Conservation (phyloP, 2,329 filamentous ascomycete genomes). For the Microascus cirrosus region DNA sequence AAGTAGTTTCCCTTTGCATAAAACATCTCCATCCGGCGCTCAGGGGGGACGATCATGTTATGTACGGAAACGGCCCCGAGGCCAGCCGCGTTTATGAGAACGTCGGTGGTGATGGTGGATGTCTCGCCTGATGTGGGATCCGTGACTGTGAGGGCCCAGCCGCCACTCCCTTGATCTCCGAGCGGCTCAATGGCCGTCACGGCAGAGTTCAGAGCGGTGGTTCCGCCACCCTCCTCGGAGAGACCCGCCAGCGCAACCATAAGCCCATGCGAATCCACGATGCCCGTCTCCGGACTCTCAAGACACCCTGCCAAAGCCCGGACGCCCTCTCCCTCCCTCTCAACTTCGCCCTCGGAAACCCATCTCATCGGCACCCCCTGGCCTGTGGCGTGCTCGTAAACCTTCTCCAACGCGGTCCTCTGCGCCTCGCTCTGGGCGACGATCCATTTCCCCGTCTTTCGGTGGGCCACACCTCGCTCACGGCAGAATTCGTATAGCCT, state of each 20-base stretch:
- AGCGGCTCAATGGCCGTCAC: slow-evolving; percentile 51
- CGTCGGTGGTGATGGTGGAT: slow-evolving; percentile 58
- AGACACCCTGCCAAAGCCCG: slow-evolving; percentile 61
- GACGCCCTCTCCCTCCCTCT: slow-evolving; percentile 21
- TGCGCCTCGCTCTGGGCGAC: slow-evolving; percentile 73
- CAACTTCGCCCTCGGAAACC: slow-evolving; percentile 44
- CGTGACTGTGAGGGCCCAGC: slow-evolving; percentile 57
- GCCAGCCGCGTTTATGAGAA: slow-evolving; percentile 76
- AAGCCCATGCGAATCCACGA: slow-evolving; percentile 74
- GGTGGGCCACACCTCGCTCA: slow-evolving; percentile 54
- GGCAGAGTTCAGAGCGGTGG: slow-evolving; percentile 55
- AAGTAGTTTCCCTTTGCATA: slow-evolving; percentile 97
- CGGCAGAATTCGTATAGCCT: slow-evolving; percentile 72
- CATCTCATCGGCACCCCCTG: slow-evolving; percentile 61
- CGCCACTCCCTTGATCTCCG: slow-evolving; percentile 32
- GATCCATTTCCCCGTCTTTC: slow-evolving; percentile 84
- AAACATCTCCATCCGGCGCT: slow-evolving; percentile 48
- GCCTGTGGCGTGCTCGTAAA: slow-evolving; percentile 28
- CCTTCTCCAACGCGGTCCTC: slow-evolving; percentile 44
- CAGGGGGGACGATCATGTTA: slow-evolving; percentile 64
- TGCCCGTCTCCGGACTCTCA: slow-evolving; percentile 79
- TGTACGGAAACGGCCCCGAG: slow-evolving; percentile 64
- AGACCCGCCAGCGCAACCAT: slow-evolving; percentile 72
- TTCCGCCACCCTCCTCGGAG: slow-evolving; percentile 68
- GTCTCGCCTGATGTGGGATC: slow-evolving; percentile 33